Evolutionary conservation across 2,329 filamentous ascomycete species (phyloP), one percentile per base, ranked within the genome.

Genomic region (Ploettnerulaceae sp.): DNA sequence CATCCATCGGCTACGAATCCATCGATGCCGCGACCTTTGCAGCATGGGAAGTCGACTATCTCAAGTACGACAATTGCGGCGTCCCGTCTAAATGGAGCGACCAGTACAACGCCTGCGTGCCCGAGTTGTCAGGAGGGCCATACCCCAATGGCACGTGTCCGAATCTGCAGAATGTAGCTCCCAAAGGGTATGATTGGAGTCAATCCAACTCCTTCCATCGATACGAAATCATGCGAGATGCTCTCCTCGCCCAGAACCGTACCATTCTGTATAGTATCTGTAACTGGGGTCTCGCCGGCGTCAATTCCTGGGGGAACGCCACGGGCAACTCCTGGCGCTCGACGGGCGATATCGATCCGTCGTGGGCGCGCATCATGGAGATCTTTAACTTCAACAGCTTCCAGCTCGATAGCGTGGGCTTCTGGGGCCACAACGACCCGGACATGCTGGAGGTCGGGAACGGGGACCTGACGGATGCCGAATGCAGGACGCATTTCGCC

Each of bases 41-140:
- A 1, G 66, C 69, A 14, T 82, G 77, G 77, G 76, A 73, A 2
- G 69, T 82, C 45, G 77, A 80, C 57, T 81, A 78, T 47, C 61
- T 77, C 11, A 79, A 79, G 62, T 78, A 77, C 55, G 77, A 80
- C 57, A 79, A 79, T 59, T 81, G 75, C 61, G 61, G 68, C 38
- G 57, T 69, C 3, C 68, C 67, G 1, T 36, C 55, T 4, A 61
- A 66, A 20, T 70, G 67, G 67, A 56, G 52, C 7, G 66, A 69
- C 48, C 45, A 62, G 26, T 69, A 69, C 48, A 62, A 57, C 6
- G 55, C 50, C 49, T 74, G 68, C 51, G 62, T 70, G 6, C 67
- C 69, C 0, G 69, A 73, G 4, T 47, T 53, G 11, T 57, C 53
- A 17, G 53, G 47, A 11, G 38, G 36, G 3, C 35, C 42, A 2